Base-by-base conservation (phyloP, 2,329 filamentous ascomycete genomes). In the Fonsecaea multimorphosa region DNA sequence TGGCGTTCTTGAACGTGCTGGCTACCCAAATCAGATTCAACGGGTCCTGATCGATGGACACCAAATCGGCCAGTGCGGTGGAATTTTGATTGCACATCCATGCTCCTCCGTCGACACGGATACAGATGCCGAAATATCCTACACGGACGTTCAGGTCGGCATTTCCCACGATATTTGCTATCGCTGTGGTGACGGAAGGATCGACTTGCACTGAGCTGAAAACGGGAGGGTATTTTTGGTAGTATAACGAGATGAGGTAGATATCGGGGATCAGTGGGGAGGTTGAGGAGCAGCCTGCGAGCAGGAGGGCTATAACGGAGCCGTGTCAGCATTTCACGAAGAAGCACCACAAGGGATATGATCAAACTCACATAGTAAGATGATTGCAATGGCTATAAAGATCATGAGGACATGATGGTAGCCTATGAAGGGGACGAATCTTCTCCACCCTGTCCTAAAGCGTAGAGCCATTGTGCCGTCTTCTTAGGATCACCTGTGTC, bases 31-130 rank as follows among this genome's bases (percentile, higher is more conserved):
- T 93, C 74, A 99, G 82, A 78, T 99, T 99, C 75, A 99, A 84
- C 44, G 95, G 95, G 80, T 99, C 95, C 79, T 97, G 91, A 75
- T 97, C 93, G 49, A 96, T 87, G 22, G 87, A 89, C 51, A 98
- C 87, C 79, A 97, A 90, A 77, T 95, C 91, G 40, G 95, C 94
- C 55, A 99, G 85, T 2, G 93, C 89, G 2, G 94, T 97, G 22
- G 95, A 95, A 79, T 99, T 99, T 84, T 97, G 96, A 78, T 91
- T 95, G 85, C 95, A 99, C 65, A 98, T 86, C 86, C 92, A 99
- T 24, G 89, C 88, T 71, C 94, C 94, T 66, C 91, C 91, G 76
- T 97, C 92, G 1, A 92, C 89, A 79, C 93, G 95, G 78, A 98
- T 88, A 81, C 95, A 99, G 78, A 99, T 96, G 72, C 95, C 95